Conservation (phyloP, 345 rosid genomes). For the Linum tenue region DNA sequence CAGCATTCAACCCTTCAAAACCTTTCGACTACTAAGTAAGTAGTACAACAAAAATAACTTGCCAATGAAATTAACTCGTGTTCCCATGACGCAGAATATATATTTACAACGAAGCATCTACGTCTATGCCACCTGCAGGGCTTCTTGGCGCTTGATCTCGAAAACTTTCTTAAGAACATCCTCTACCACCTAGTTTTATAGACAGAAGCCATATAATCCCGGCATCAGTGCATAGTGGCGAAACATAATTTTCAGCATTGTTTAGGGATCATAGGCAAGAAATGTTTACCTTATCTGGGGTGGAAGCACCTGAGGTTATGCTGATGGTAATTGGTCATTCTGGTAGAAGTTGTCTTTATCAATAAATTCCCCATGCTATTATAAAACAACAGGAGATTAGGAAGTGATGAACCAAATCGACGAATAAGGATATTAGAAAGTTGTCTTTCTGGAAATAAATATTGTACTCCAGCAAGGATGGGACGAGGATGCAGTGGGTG, state of each 20-base stretch:
- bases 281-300: conserved; percentile 77
- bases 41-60: too few relatives aligned
- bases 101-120: background rate
- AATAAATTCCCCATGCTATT: conserved; percentile 83
- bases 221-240: background rate
- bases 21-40: too few relatives aligned
- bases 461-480: too few relatives aligned
- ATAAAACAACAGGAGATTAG: background rate
- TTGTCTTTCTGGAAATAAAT: too few relatives aligned
- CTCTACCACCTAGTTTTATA: conserved; percentile 50
- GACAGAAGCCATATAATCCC: background rate
- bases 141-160: conserved; percentile 62
- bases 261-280: background rate
- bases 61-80: too few relatives aligned
- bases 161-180: conserved; percentile 68
- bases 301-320: conserved; percentile 92
- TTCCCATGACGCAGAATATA: background rate
- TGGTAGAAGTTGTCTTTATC: conserved; percentile 86
- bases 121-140: conserved; percentile 46
- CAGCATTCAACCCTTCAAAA: too few relatives aligned
- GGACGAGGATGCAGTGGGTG: background rate
- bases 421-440: background rate
- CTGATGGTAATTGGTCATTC: conserved; percentile 83
- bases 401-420: background rate
- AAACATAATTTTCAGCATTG: background rate